A percentile compares a stretch with the other conserved stretches of the same genome.
phyloP scores from a whole-genome alignment of 164 flowering plant genomes.

The Chimonanthus salicifolius region DNA sequence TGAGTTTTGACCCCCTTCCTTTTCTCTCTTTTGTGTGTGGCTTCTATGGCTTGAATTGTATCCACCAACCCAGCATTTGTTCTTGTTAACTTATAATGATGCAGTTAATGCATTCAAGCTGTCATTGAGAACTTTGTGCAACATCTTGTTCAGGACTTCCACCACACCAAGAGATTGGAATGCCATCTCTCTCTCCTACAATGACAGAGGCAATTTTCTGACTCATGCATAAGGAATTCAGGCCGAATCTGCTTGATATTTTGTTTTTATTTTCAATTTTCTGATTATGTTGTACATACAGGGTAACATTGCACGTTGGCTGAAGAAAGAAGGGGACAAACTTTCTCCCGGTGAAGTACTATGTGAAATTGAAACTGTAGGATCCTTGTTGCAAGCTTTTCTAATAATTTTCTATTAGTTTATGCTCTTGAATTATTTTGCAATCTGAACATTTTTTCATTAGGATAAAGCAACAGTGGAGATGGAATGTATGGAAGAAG shows the following conservation, averaged over 20 bases:
- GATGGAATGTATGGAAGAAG: constrained; percentile 99
- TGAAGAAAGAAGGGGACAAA: constrained; percentile 96
- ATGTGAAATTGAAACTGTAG: constrained; percentile 97
- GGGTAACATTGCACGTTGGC: constrained; percentile 97
- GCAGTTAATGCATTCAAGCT: not conserved
- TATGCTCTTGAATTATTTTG: not conserved
- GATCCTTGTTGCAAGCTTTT: constrained; percentile 13
- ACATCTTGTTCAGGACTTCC: constrained; percentile 61
- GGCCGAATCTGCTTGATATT: not conserved
- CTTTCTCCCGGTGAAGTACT: constrained; percentile 91
- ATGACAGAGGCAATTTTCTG: constrained; percentile 69
- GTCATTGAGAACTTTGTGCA: constrained; percentile 1
- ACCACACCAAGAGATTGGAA: constrained; percentile 94
- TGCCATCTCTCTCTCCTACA: constrained; percentile 99
- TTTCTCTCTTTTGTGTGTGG: too few species aligned
- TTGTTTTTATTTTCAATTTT: constrained; percentile 5
- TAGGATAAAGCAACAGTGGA: constrained; percentile 99
- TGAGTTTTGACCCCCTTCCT: too few species aligned
- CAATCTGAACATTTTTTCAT: not conserved
- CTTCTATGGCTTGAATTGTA: too few species aligned
- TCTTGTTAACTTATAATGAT: not conserved
- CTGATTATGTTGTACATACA: constrained; percentile 20
- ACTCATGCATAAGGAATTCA: not conserved
- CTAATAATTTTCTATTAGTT: not conserved
- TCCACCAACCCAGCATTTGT: not conserved